These are phyloP conservation scores for Cercospora berteroae DNA, from an alignment of 2,329 filamentous ascomycete species.

Conservation along the genomic window DNA sequence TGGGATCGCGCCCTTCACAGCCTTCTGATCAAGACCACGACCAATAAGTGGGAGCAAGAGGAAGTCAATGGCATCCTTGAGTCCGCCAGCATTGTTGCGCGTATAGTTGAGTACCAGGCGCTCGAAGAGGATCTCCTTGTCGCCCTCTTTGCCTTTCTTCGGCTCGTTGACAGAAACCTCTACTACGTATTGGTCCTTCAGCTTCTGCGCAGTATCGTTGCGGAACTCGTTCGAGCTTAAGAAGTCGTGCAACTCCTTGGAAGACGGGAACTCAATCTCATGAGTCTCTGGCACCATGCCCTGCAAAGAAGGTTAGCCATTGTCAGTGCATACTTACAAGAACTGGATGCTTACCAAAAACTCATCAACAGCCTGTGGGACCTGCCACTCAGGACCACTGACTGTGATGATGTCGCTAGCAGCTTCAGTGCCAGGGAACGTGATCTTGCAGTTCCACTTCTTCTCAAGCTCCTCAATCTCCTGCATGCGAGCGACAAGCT, in stretches of 20 bases:
- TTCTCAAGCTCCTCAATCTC: constrained; percentile 95
- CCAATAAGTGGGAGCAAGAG: constrained; percentile 81
- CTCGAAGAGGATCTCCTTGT: constrained; percentile 44
- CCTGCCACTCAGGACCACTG: constrained; percentile 96
- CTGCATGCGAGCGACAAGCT: constrained; percentile 80
- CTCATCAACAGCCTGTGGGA: constrained; percentile 92
- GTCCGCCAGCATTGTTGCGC: constrained; percentile 90
- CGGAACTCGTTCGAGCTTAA: constrained; percentile 79
- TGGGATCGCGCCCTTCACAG: constrained; percentile 90
- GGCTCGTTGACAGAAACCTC: constrained; percentile 68
- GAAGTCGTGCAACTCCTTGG: constrained; percentile 73
- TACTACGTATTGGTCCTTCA: constrained; percentile 89
- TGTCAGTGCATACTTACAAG: background rate
- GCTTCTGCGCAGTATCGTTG: constrained; percentile 74
- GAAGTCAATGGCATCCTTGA: constrained; percentile 95
- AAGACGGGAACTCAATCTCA: constrained; percentile 79
- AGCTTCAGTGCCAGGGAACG: constrained; percentile 95
- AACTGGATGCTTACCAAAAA: constrained; percentile 63
- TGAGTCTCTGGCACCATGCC: constrained; percentile 98
- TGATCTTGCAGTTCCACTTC: constrained; percentile 99
- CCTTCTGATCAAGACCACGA: constrained; percentile 80
- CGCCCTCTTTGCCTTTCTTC: constrained; percentile 45
- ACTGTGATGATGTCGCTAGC: constrained; percentile 95
- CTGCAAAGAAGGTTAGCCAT: constrained; percentile 45
- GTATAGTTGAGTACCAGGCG: constrained; percentile 65